These are phyloP conservation scores for Rhododendron vialii DNA, from an alignment of 148 eudicot species.

Conservation along the genomic window DNA sequence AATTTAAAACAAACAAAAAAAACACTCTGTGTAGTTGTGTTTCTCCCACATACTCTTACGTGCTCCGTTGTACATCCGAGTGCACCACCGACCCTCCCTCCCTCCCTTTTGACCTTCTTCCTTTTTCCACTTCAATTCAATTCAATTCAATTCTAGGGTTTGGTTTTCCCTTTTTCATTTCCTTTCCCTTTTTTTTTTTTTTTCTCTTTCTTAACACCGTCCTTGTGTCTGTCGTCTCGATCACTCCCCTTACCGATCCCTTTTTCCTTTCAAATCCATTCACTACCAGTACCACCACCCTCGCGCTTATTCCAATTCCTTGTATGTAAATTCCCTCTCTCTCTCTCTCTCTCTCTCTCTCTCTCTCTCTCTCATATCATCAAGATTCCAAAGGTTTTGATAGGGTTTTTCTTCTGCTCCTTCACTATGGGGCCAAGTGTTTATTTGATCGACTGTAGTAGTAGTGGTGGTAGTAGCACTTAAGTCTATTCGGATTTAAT, in stretches of 20 bases:
- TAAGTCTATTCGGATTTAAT: neutral
- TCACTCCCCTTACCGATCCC: constrained; percentile 8
- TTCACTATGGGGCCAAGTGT: constrained; percentile 10
- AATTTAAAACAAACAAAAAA: neutral
- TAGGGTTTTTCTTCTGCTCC: constrained; percentile 19
- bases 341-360: neutral
- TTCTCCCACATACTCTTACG: neutral
- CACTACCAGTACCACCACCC: neutral
- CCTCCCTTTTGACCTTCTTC: constrained; percentile 23
- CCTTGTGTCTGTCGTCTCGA: neutral
- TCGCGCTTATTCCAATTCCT: neutral
- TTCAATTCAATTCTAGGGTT: constrained; percentile 15
- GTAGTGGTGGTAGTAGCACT: neutral
- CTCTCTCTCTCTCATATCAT: neutral
- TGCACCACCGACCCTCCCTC: constrained; percentile 6
- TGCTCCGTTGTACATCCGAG: constrained; percentile 4
- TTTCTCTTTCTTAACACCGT: no score
- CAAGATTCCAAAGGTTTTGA: constrained; percentile 11
- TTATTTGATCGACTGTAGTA: constrained; percentile 19
- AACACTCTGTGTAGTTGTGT: neutral
- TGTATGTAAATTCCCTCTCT: neutral
- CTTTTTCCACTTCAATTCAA: constrained; percentile 4
- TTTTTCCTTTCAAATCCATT: neutral
- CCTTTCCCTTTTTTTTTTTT: neutral
- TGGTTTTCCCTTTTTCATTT: constrained; percentile 10